Evolutionary conservation across 108 stramenopile species (phyloP), one percentile per base, ranked within the genome.

Genomic region (Cyclotella kingstonii): DNA sequence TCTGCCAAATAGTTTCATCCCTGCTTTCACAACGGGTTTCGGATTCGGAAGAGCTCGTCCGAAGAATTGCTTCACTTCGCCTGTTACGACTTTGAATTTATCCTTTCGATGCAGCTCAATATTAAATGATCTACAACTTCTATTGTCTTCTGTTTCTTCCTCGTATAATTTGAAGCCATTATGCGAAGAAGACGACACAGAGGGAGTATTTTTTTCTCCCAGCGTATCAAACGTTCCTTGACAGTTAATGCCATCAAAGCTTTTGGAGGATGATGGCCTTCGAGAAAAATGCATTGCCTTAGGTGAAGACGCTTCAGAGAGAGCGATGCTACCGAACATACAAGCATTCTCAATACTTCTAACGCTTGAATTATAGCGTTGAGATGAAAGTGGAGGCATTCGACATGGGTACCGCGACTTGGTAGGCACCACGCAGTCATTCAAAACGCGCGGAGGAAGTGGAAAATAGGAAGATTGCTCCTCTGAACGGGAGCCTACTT

Each of bases 81-180:
- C 5, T 3, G 35, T 42, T 19, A 64, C 15, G 12, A 34, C 46
- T 45, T 64, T 64, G 15, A 29, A 28, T 36, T 53, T 51, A 31
- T 64, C 41, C 33, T 64, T 64, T 21, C 66, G n/a, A 34, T 48
- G 35, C 7, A 67, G 27, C 27, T 67, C 66, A 38, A 57, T 38
- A 0, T 5, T 15, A 34, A 67, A 67, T 3, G 66, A 67, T 17
- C 33, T 55, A 47, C 27, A 67, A 11, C 54, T 55, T 31, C 48
- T 49, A 17, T 57, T 35, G 12, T 56, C 54, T 26, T 57, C 64
- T 12, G 41, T 52, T 9, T 40, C 61, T 8, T 35, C 61, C 31
- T 39, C n/a, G n/a, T n/a, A n/a, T n/a, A n/a, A n/a, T n/a, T n/a
- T n/a, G n/a, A n/a, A n/a, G n/a, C n/a, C n/a, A n/a, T n/a, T n/a